Conservation (phyloP, 2,329 filamentous ascomycete species). For the Hypoxylon sp. region DNA sequence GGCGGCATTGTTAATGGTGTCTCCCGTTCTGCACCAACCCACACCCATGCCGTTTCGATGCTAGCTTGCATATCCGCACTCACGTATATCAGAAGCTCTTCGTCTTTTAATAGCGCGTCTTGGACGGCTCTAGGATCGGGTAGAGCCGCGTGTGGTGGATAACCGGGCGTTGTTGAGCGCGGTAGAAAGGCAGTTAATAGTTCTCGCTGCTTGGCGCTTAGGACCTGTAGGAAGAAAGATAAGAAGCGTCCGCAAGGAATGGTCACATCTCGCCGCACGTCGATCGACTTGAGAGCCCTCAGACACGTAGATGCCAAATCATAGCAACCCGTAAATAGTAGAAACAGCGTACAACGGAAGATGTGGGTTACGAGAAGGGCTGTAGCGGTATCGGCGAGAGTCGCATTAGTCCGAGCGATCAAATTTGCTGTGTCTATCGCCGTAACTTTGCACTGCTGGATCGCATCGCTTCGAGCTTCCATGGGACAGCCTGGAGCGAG, state of each 20-base stretch:
- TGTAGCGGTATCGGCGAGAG: constrained; percentile 77
- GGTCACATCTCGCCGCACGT: constrained; percentile 79
- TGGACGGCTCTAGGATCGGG: constrained; percentile 51
- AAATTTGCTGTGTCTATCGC: constrained; percentile 85
- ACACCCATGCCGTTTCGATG: constrained; percentile 86
- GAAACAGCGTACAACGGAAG: constrained; percentile 87
- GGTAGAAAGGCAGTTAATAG: constrained; percentile 55
- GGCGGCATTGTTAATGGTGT: constrained; percentile 47
- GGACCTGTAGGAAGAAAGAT: constrained; percentile 80
- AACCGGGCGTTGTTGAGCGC: constrained; percentile 48
- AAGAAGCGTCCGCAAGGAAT: constrained; percentile 85
- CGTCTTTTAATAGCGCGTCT: constrained; percentile 72
- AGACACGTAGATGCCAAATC: constrained; percentile 81
- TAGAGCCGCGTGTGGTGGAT: constrained; percentile 46
- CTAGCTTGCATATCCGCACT: constrained; percentile 88
- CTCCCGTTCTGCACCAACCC: constrained; percentile 74
- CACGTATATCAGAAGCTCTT: constrained; percentile 89
- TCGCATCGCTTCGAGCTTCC: constrained; percentile 76
- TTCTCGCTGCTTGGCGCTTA: constrained; percentile 71
- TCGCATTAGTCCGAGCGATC: constrained; percentile 75
- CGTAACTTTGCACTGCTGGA: constrained; percentile 82
- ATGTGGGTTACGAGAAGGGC: constrained; percentile 85
- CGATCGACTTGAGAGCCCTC: constrained; percentile 78
- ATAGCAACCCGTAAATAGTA: constrained; percentile 82
- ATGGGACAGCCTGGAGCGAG: constrained; percentile 78